These are phyloP conservation scores for Murraya paniculata DNA, from an alignment of 345 rosid species.

Conservation along the genomic window DNA sequence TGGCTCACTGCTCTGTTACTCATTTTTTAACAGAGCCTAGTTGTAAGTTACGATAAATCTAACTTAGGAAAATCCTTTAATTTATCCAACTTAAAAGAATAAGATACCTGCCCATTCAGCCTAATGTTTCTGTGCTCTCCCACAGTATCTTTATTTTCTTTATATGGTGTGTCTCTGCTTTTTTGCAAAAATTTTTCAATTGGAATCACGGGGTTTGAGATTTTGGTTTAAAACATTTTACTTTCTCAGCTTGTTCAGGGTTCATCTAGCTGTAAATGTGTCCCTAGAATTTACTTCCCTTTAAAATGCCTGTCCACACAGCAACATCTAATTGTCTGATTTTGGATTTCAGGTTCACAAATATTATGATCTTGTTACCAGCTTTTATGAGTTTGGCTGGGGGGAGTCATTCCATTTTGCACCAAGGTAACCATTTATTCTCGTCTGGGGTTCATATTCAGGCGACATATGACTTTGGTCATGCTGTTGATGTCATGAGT, in stretches of 20 bases:
- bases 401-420: slow-evolving; percentile 99
- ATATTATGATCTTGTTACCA: slow-evolving; percentile 93
- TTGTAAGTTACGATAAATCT: too few relatives aligned
- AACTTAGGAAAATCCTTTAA: too few relatives aligned
- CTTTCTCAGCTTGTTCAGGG: background rate
- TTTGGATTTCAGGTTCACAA: slow-evolving; percentile 66
- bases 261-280: background rate
- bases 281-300: background rate
- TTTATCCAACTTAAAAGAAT: background rate
- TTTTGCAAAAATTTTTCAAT: background rate
- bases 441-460: background rate
- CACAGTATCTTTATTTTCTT: background rate
- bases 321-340: background rate
- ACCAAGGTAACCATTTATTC: slow-evolving; percentile 50
- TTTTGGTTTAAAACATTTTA: background rate
- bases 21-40: too few relatives aligned
- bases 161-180: background rate
- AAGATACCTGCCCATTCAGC: background rate
- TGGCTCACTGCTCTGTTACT: too few relatives aligned
- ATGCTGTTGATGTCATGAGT: slow-evolving; percentile 8
- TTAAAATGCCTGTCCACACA: background rate
- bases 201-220: background rate
- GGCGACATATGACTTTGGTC: background rate
- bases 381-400: slow-evolving; percentile 98
- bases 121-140: background rate